phyloP scores from a whole-genome alignment of 441 rosid genomes.

The Gossypium lobatum region DNA sequence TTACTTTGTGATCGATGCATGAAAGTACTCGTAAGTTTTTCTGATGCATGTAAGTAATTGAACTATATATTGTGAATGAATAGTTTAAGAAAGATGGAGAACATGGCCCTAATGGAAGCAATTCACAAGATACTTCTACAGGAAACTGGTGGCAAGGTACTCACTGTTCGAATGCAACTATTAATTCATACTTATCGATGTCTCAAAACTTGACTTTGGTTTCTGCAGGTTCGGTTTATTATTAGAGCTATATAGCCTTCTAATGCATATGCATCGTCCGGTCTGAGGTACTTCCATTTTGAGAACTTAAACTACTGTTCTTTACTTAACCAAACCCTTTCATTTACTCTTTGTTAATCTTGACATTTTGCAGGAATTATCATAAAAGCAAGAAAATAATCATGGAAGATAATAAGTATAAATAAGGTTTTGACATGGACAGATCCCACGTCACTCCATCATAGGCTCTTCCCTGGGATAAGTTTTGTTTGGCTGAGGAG shows the following conservation, averaged over 20 bases:
- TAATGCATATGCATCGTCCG: not conserved
- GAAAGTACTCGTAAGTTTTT: not conserved
- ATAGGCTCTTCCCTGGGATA: not conserved
- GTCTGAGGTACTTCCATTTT: slow-evolving; percentile 22
- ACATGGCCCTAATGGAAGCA: slow-evolving; percentile 48
- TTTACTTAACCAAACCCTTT: not conserved
- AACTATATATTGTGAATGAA: slow-evolving; percentile 17
- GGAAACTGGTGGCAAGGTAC: slow-evolving; percentile 98
- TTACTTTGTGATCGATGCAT: not conserved
- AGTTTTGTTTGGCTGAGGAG: not conserved
- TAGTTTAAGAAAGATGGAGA: slow-evolving; percentile 58
- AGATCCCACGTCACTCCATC: not conserved
- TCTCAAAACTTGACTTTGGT: not conserved
- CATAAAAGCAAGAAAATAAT: not conserved
- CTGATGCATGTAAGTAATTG: not conserved
- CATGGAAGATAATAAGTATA: not conserved
- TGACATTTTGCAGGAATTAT: not conserved
- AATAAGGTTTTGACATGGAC: not conserved
- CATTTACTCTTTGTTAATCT: not conserved
- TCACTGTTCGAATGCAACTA: not conserved
- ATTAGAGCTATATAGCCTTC: slow-evolving; percentile 37
- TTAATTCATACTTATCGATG: slow-evolving; percentile 4
- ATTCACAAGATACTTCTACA: slow-evolving; percentile 57
- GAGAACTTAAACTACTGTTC: not conserved
- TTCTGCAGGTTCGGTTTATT: slow-evolving; percentile 76